A percentile compares a stretch with the other conserved stretches of the same genome.
These are phyloP conservation scores for Wickerhamiella lipophila DNA, from an alignment of 805 yeast genomes.

Conservation along the genomic window DNA sequence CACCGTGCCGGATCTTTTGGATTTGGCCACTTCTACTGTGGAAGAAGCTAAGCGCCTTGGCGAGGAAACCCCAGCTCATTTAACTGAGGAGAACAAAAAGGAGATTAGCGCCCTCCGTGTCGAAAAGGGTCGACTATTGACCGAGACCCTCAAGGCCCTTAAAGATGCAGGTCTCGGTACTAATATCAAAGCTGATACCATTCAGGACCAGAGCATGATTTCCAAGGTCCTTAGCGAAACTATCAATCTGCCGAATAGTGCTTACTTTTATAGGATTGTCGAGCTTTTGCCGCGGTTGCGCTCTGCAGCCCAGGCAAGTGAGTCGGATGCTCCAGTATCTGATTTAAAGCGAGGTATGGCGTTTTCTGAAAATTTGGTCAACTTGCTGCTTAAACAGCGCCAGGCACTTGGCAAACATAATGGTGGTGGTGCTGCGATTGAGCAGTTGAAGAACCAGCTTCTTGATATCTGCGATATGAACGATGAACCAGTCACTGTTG, in stretches of 20 bases:
- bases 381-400: conserved; percentile 35
- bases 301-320: conserved; percentile 44
- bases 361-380: conserved; percentile 57
- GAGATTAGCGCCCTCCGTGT: conserved; percentile 54
- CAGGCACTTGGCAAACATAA: conserved; percentile 2
- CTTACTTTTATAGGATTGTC: conserved; percentile 51
- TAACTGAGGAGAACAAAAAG: conserved; percentile 65
- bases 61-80: conserved; percentile 62
- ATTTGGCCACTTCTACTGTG: conserved; percentile 42
- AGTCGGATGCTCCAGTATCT: conserved; percentile 61
- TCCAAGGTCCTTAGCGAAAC: conserved; percentile 48
- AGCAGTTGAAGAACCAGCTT: background rate
- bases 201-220: conserved; percentile 47
- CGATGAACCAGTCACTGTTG: background rate
- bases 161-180: conserved; percentile 64
- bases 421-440: conserved; percentile 7
- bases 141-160: conserved; percentile 64
- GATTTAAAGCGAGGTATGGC: conserved; percentile 70
- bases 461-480: background rate
- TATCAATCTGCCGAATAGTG: conserved; percentile 30
- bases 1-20: conserved; percentile 38
- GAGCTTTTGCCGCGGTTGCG: conserved; percentile 75
- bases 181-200: conserved; percentile 52
- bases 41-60: conserved; percentile 50
- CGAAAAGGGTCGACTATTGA: conserved; percentile 68